Conservation (phyloP, 768 basidiomycete genomes). For the Lentinula boryana region DNA sequence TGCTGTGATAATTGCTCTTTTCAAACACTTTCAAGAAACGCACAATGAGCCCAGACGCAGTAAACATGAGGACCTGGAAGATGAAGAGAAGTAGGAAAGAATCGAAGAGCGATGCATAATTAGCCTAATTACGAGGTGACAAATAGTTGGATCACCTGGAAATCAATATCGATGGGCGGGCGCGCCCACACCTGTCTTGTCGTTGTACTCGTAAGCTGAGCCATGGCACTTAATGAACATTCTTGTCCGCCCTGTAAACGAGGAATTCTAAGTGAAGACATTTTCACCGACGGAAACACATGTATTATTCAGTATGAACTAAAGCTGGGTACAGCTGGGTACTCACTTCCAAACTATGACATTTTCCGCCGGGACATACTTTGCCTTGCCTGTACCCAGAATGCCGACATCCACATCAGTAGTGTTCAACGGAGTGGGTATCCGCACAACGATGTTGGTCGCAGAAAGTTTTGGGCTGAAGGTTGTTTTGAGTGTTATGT, state of each 20-base stretch:
- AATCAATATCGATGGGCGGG: constrained; percentile 97
- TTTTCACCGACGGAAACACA: background rate
- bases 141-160: constrained; percentile 42
- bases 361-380: constrained; percentile 95
- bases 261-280: constrained; percentile 59
- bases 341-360: constrained; percentile 97
- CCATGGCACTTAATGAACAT: constrained; percentile 76
- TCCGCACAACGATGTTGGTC: constrained; percentile 85
- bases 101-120: background rate
- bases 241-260: constrained; percentile 92
- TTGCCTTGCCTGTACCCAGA: constrained; percentile 89
- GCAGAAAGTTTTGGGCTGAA: constrained; percentile 92
- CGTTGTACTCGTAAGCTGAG: constrained; percentile 82
- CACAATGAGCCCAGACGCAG: constrained; percentile 91
- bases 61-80: constrained; percentile 85
- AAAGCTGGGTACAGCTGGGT: background rate
- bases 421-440: constrained; percentile 96
- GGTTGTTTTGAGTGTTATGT: constrained; percentile 79
- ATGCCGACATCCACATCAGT: constrained; percentile 84
- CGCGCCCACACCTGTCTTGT: constrained; percentile 95
- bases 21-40: constrained; percentile 98
- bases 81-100: background rate
- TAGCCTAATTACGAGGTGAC: background rate
- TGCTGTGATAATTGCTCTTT: constrained; percentile 88
- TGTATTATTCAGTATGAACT: background rate